phyloP scores from a whole-genome alignment of 2,329 filamentous ascomycete genomes.

The Colletotrichum chrysophilum region DNA sequence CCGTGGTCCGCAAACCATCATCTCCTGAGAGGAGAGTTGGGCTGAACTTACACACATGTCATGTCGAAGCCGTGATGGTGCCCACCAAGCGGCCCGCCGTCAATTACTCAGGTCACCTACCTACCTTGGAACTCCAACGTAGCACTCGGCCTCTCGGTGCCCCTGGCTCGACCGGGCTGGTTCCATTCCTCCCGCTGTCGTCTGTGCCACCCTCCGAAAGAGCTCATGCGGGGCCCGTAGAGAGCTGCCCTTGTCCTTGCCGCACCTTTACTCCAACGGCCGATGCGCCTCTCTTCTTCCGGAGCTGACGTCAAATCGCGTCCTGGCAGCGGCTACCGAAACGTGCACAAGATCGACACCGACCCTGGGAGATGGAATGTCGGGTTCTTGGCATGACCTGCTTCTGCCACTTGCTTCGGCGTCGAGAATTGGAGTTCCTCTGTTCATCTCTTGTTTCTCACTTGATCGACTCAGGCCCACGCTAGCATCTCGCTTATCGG shows the following conservation, averaged over 20 bases:
- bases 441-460: slow-evolving; percentile 2
- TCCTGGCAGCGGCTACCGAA: neutral
- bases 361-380: neutral
- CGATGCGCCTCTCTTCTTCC: neutral
- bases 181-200: slow-evolving; percentile 3
- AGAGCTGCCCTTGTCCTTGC: slow-evolving; percentile 14
- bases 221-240: slow-evolving; percentile 19
- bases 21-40: neutral
- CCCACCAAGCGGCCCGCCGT: neutral
- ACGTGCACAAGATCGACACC: neutral
- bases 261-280: neutral
- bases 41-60: neutral
- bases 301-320: neutral
- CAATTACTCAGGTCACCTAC: neutral
- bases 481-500: slow-evolving; percentile 20
- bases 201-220: slow-evolving; percentile 11
- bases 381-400: neutral
- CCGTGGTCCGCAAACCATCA: neutral
- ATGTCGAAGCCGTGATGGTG: neutral
- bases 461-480: neutral
- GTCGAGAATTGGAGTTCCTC: neutral
- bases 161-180: slow-evolving; percentile 9
- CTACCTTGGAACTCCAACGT: neutral
- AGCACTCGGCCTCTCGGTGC: slow-evolving; percentile 11
- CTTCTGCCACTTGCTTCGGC: neutral